These are phyloP conservation scores for Diaporthe humulicola DNA, from an alignment of 2,329 filamentous ascomycete species.

Conservation along the genomic window DNA sequence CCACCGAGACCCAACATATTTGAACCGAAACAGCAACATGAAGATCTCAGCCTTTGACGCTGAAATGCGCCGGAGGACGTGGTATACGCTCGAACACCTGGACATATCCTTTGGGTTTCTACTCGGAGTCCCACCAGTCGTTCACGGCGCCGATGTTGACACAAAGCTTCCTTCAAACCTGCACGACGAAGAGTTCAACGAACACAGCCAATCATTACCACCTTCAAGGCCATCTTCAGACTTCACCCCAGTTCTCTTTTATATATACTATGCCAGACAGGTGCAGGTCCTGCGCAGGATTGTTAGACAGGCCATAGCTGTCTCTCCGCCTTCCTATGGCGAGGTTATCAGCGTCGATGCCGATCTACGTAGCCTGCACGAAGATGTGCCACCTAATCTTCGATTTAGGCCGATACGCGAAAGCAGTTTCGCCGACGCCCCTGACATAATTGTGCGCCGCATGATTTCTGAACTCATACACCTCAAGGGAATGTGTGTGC, in stretches of 20 bases:
- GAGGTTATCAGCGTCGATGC: conserved; percentile 53
- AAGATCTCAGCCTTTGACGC: conserved; percentile 60
- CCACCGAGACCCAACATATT: conserved; percentile 60
- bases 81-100: conserved; percentile 53
- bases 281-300: conserved; percentile 59
- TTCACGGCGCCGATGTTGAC: conserved; percentile 62
- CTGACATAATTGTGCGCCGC: conserved; percentile 54
- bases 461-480: conserved; percentile 55
- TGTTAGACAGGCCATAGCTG: conserved; percentile 56
- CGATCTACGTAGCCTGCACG: conserved; percentile 51
- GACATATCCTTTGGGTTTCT: conserved; percentile 38
- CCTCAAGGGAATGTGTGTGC: conserved; percentile 62
- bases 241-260: conserved; percentile 58
- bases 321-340: conserved; percentile 50
- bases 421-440: conserved; percentile 54
- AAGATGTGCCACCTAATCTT: conserved; percentile 49
- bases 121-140: conserved; percentile 55
- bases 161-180: conserved; percentile 59
- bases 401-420: conserved; percentile 40
- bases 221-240: conserved; percentile 55
- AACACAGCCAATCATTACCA: conserved; percentile 56
- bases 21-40: conserved; percentile 48
- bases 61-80: conserved; percentile 64
- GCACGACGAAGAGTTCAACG: conserved; percentile 65
- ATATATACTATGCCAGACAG: conserved; percentile 58